Base-by-base conservation (phyloP, 2,329 filamentous ascomycete species). In the Rugonectria rugulosa region DNA sequence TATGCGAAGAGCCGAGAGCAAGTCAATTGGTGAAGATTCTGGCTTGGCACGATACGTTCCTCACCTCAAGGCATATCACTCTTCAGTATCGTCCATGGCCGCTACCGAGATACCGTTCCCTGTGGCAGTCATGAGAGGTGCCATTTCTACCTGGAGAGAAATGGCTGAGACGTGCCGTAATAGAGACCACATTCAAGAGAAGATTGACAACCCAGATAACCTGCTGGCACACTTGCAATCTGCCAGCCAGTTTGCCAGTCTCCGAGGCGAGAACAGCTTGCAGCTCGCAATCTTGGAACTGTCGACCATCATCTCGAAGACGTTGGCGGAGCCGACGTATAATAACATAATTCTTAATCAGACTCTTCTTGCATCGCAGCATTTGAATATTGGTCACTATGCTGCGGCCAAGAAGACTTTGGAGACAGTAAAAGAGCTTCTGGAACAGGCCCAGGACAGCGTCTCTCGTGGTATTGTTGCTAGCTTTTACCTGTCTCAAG, bases 401-500 rank as follows among this genome's bases (percentile, higher is more conserved):
- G 61, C 72, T 0, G 80, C 81, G 61, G 83, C 83, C 1, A 78
- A 79, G 32, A 72, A 76, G 56, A 69, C 77, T 0, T 79, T 97
- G 14, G 78, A 81, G 1, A 80, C 82, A 50, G 85, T 86, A 3
- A 81, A 87, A 59, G 72, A 76, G 17, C 79, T 81, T 15, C 60
- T 77, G 8, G 64, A 72, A 36, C 68, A 75, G 46, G 68, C 74
- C n/a, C 68, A 75, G n/a, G 66, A n/a, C n/a, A n/a, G 67, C 0
- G 57, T 70, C 3, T 73, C 77, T 3, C 70, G 70, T 11, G 75
- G 80, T 15, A 71, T 77, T 6, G 61, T 79, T 17, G 79, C 78
- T 9, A 73, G 73, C 14, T 89, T 89, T 70, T 83, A 92, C 61
- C 75, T 97, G 6, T 85, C 87, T 0, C 86, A 88, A 57, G 87